Percentiles rank a stretch among this genome's conserved stretches.
Evolutionary conservation across 352 stramenopile species (phyloP).

Genomic region (Plasmopara muralis): DNA sequence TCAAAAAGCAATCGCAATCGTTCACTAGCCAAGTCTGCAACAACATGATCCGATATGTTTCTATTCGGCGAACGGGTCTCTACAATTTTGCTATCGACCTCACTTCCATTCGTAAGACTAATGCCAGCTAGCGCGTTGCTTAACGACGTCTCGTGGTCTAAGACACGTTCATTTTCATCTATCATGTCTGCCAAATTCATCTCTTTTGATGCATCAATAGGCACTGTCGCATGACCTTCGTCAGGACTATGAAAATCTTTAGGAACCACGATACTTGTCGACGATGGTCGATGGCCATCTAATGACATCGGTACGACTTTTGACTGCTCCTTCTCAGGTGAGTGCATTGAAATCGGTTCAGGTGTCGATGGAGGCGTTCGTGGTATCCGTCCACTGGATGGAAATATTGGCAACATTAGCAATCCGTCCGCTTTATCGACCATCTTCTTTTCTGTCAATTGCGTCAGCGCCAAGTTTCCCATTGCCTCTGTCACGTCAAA

Average conservation of each 20-base stretch:
- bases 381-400: slow-evolving; percentile 22
- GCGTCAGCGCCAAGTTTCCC: slow-evolving; percentile 11
- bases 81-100: not conserved
- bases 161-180: slow-evolving; percentile 2
- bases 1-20: slow-evolving; percentile 1
- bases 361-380: slow-evolving; percentile 16
- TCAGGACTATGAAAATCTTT: not conserved
- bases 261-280: slow-evolving; percentile 2
- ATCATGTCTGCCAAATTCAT: not conserved
- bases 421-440: slow-evolving; percentile 11
- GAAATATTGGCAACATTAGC: slow-evolving; percentile 14
- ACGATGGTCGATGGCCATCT: slow-evolving; percentile 4
- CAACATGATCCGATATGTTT: not conserved
- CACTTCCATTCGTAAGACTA: slow-evolving; percentile 9
- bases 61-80: not conserved
- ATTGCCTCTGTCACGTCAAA: slow-evolving; percentile 13
- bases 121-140: slow-evolving; percentile 16
- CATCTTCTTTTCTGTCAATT: not conserved
- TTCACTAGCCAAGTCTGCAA: not conserved
- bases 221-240: not conserved
- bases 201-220: not conserved
- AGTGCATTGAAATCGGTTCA: slow-evolving; percentile 20
- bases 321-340: slow-evolving; percentile 19
- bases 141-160: slow-evolving; percentile 10
- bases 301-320: slow-evolving; percentile 13